These are phyloP conservation scores for Colletotrichum navitas DNA, from an alignment of 2,329 filamentous ascomycete species.

Conservation along the genomic window DNA sequence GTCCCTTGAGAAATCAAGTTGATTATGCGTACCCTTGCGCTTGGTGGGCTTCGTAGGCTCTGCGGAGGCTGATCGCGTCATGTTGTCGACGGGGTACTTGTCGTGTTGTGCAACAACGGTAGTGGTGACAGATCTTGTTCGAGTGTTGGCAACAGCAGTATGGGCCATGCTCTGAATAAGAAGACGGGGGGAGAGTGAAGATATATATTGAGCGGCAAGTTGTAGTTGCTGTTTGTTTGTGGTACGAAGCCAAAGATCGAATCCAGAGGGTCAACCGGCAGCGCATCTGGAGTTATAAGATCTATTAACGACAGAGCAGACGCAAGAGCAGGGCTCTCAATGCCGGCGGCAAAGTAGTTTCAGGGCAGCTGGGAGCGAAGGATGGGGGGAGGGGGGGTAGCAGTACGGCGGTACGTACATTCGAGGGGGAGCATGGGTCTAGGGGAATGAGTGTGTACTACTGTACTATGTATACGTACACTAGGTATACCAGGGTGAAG, in stretches of 20 bases:
- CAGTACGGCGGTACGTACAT: slow-evolving; percentile 14
- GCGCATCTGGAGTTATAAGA: slow-evolving; percentile 42
- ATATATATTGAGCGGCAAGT: slow-evolving; percentile 17
- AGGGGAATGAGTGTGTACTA: not conserved
- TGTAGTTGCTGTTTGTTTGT: slow-evolving; percentile 36
- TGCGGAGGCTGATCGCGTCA: slow-evolving; percentile 58
- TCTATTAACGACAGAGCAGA: slow-evolving; percentile 38
- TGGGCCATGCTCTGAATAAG: slow-evolving; percentile 31
- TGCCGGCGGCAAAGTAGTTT: slow-evolving; percentile 42
- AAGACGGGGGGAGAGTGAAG: slow-evolving; percentile 29
- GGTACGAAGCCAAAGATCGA: slow-evolving; percentile 37
- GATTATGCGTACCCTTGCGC: slow-evolving; percentile 58
- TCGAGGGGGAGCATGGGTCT: not conserved
- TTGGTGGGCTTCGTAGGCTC: slow-evolving; percentile 59
- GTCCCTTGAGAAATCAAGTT: not conserved
- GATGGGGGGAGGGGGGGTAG: not conserved
- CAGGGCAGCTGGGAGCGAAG: slow-evolving; percentile 39
- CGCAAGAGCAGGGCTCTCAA: slow-evolving; percentile 38
- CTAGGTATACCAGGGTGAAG: not conserved
- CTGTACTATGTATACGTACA: not conserved
- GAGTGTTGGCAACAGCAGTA: slow-evolving; percentile 38
- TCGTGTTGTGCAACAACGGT: slow-evolving; percentile 38
- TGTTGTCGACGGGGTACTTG: slow-evolving; percentile 46
- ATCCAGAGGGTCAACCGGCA: slow-evolving; percentile 28
- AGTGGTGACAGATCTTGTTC: slow-evolving; percentile 35